Percentiles rank a stretch among this genome's conserved stretches.
Evolutionary conservation across 345 rosid species (phyloP).

Genomic region (Euphorbia pulcherrima): DNA sequence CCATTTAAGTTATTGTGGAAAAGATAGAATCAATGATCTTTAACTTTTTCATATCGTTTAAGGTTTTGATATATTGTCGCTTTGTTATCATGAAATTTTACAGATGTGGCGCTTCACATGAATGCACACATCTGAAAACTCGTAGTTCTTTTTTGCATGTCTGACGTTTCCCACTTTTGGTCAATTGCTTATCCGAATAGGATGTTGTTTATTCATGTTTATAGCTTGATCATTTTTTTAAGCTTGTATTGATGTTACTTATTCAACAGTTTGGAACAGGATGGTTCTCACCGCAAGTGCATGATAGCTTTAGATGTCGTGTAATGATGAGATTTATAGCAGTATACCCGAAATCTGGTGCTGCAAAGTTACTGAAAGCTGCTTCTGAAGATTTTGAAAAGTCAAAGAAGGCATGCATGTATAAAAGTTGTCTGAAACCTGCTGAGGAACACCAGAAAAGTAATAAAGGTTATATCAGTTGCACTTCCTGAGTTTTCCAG

Average conservation of each 20-base stretch:
- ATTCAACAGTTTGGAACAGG: constrained; percentile 70
- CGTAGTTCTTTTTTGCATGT: not conserved
- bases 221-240: not conserved
- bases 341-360: constrained; percentile 64
- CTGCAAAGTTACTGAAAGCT: constrained; percentile 60
- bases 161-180: not conserved
- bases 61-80: not conserved
- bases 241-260: constrained; percentile 19
- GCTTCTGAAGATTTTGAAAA: constrained; percentile 71
- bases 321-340: constrained; percentile 76
- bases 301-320: constrained; percentile 69
- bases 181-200: not conserved
- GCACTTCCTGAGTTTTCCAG: constrained; percentile 13
- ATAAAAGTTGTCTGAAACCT: constrained; percentile 42
- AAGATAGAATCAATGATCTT: not conserved
- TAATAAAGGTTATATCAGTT: constrained; percentile 36
- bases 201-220: constrained; percentile 1
- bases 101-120: not conserved
- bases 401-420: constrained; percentile 52
- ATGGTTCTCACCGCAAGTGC: constrained; percentile 71
- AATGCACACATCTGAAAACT: not conserved
- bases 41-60: not conserved
- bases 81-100: not conserved
- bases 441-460: constrained; percentile 36
- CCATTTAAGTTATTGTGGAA: not conserved